A percentile compares a stretch with the other conserved stretches of the same genome.
Evolutionary conservation across 2,329 filamentous ascomycete genomes (phyloP).

Genomic region (Fusarium bulbicola): DNA sequence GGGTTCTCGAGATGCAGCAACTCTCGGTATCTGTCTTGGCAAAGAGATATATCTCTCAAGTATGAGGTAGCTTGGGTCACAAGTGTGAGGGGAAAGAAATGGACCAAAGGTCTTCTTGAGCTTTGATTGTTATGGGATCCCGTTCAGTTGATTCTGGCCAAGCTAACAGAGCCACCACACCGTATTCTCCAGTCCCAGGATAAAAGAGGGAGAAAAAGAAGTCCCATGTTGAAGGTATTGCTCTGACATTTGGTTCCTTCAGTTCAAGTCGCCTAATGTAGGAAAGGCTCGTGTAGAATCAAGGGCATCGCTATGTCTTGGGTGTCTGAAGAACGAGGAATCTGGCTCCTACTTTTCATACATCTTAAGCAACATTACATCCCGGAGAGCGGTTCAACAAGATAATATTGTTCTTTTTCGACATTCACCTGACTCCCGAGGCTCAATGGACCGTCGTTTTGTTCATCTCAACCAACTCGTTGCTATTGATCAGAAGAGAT

Average conservation of each 20-base stretch:
- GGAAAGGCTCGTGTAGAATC: background rate
- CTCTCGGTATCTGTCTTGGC: too few species aligned
- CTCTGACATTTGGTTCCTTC: too few species aligned
- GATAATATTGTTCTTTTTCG: background rate
- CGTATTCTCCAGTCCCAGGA: background rate
- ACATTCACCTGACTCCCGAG: too few species aligned
- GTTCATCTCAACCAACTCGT: too few species aligned
- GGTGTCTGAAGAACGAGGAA: background rate
- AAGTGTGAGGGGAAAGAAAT: accelerated
- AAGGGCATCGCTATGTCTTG: background rate
- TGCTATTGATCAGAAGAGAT: background rate
- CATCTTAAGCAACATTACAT: background rate
- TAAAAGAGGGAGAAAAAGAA: too few species aligned
- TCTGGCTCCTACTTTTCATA: accelerated
- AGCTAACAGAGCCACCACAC: background rate
- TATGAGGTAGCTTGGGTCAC: too few species aligned
- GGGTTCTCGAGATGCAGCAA: background rate
- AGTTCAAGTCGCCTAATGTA: too few species aligned
- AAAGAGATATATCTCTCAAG: too few species aligned
- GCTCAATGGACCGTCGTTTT: background rate
- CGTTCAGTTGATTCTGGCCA: background rate
- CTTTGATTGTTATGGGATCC: background rate
- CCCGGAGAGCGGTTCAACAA: too few species aligned
- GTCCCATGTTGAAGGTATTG: accelerated
- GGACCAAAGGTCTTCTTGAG: background rate